Conservation (phyloP, 345 rosid species). For the Aquilaria yunnanensis region DNA sequence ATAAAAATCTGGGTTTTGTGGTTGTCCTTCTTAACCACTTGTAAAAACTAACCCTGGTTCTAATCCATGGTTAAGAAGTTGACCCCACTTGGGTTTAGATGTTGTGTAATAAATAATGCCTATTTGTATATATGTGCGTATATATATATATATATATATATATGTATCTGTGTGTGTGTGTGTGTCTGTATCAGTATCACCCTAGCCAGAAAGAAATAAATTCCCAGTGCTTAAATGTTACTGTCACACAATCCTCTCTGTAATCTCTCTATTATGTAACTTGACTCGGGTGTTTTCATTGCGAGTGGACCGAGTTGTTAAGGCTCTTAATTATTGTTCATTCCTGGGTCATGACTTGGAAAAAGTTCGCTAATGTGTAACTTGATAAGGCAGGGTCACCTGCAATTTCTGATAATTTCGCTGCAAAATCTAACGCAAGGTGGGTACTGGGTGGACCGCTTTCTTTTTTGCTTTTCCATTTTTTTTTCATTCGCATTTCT, state of each 20-base stretch:
- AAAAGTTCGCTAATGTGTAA: neutral
- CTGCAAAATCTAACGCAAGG: conserved; percentile 14
- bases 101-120: conserved; percentile 37
- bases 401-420: conserved; percentile 5
- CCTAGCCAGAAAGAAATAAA: too few species aligned
- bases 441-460: conserved; percentile 14
- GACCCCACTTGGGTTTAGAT: conserved; percentile 38
- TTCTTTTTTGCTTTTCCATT: conserved; percentile 3
- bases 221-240: too few species aligned
- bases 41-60: conserved; percentile 39
- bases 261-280: neutral
- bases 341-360: neutral
- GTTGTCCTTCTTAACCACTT: conserved; percentile 50
- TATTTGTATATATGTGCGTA: neutral
- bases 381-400: neutral
- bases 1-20: conserved; percentile 53
- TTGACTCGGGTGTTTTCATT: too few species aligned
- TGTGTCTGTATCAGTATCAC: too few species aligned
- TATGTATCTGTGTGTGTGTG: too few species aligned
- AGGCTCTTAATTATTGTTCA: neutral
- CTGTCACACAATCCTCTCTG: too few species aligned
- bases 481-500: neutral
- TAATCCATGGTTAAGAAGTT: conserved; percentile 35
- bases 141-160: too few species aligned
- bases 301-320: neutral